Conservation (phyloP, 345 rosid species). For the Eutrema japonicum region DNA sequence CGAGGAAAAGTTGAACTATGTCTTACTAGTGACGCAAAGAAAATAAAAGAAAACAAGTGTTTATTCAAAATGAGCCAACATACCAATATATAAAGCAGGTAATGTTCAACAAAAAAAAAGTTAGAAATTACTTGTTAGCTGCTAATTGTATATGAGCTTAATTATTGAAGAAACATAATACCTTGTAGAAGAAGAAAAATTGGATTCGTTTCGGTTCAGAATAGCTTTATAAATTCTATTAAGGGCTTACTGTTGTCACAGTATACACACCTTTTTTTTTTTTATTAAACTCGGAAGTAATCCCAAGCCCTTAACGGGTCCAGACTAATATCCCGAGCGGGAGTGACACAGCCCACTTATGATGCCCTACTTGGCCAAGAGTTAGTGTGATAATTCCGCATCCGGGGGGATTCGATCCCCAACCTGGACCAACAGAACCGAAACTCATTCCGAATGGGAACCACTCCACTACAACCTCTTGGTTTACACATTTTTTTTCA, state of each 20-base stretch:
- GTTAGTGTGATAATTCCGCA: too few species aligned
- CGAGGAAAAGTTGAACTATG: background rate
- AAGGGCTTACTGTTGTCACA: too few species aligned
- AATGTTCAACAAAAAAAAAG: background rate
- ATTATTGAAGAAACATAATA: background rate
- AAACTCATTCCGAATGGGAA: too few species aligned
- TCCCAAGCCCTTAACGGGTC: too few species aligned
- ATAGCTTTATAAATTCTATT: background rate
- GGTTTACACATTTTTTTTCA: background rate
- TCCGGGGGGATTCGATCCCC: too few species aligned
- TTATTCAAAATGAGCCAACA: background rate
- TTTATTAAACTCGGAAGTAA: too few species aligned
- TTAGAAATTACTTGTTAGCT: background rate
- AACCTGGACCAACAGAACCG: too few species aligned
- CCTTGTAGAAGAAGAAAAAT: background rate
- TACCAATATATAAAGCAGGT: background rate
- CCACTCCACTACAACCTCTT: too few species aligned
- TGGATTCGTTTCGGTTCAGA: background rate
- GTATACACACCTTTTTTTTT: too few species aligned
- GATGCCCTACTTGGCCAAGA: too few species aligned
- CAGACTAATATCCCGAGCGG: too few species aligned
- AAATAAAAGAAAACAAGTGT: background rate
- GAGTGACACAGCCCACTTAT: too few species aligned
- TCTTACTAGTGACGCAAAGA: conserved; percentile 6
- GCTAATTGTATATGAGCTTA: background rate